Base-by-base conservation (phyloP, 2,329 filamentous ascomycete genomes). In the Paraphaeosphaeria sporulosa region DNA sequence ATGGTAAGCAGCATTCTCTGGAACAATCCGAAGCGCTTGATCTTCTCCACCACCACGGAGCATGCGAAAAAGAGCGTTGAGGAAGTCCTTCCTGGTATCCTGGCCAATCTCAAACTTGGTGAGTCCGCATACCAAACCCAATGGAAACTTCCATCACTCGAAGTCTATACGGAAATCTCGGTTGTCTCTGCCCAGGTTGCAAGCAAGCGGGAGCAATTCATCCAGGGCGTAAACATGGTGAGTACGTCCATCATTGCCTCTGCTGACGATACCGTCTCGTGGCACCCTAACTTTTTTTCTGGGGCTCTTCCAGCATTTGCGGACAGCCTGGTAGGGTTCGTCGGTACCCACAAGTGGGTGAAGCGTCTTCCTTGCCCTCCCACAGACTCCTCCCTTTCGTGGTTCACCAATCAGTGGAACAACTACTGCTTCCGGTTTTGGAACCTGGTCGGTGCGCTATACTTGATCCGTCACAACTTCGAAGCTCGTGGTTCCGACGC, bases 401-500 rank as follows among this genome's bases (percentile, higher is more conserved):
- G 44, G 10, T 6, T 58, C 7, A 34, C 30, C 1, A 62, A 65
- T n/a, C 2, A 48, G 1, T 63, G 55, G 58, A 52, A 50, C 3
- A 46, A 42, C 30, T 71, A 69, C 53, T 32, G 34, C 1, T 49
- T 58, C 2, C 64, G 70, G 0, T 65, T 68, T 36, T 71, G 68
- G 68, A 71, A 73, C 59, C 61, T 57, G 0, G 68, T 70, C 21
- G 67, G 65, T 6, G 68, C 59, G 0, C 1, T 67, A 0, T 77
- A 77, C 38, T 64, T 78, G 4, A 62, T 71, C 17, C 74, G 76
- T 1, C 75, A 74, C 54, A 78, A 76, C 57, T 76, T 74, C 54
- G 72, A 78, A 50, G 73, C 71, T 12, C 64, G 59, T 0, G 65
- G 72, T 0, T 74, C 71, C 0, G 74, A 71, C 23, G 60, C 68